phyloP scores from a whole-genome alignment of 306 rosid species.

The Quercus wislizeni region DNA sequence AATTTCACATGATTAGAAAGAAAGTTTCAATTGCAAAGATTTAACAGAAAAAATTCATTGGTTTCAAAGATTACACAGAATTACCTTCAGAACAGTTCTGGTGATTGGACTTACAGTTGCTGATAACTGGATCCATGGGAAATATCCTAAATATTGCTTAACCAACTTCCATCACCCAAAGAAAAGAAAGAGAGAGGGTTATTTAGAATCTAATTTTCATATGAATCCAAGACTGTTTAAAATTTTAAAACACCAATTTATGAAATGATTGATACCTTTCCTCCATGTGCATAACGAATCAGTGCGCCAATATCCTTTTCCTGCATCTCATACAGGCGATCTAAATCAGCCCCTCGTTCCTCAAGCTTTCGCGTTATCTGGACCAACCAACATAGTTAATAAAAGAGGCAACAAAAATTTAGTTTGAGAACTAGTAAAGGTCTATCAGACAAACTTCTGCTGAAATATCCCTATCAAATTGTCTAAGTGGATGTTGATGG shows the following conservation, averaged over 20 bases:
- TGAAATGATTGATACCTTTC: conserved; percentile 60
- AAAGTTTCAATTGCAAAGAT: neutral
- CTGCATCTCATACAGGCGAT: conserved; percentile 84
- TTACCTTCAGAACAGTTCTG: conserved; percentile 94
- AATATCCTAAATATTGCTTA: conserved; percentile 79
- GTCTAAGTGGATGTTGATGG: conserved; percentile 89
- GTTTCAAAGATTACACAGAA: neutral
- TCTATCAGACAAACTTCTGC: conserved; percentile 55
- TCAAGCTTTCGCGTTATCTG: conserved; percentile 83
- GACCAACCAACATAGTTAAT: conserved; percentile 24
- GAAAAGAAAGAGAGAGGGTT: conserved; percentile 13
- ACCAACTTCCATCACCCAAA: conserved; percentile 54
- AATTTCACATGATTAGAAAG: neutral
- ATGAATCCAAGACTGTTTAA: conserved; percentile 15
- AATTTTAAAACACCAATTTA: conserved; percentile 15
- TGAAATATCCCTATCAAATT: conserved; percentile 84
- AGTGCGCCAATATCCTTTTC: conserved; percentile 92
- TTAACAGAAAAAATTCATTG: neutral
- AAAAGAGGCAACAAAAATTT: conserved; percentile 15
- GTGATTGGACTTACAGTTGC: conserved; percentile 97
- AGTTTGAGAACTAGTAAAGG: conserved; percentile 24
- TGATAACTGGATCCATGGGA: conserved; percentile 85
- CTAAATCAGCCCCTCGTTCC: conserved; percentile 82
- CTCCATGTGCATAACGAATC: conserved; percentile 86
- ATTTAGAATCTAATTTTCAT: conserved; percentile 14